phyloP scores from a whole-genome alignment of 441 rosid genomes.

The Erodium moschatum region DNA sequence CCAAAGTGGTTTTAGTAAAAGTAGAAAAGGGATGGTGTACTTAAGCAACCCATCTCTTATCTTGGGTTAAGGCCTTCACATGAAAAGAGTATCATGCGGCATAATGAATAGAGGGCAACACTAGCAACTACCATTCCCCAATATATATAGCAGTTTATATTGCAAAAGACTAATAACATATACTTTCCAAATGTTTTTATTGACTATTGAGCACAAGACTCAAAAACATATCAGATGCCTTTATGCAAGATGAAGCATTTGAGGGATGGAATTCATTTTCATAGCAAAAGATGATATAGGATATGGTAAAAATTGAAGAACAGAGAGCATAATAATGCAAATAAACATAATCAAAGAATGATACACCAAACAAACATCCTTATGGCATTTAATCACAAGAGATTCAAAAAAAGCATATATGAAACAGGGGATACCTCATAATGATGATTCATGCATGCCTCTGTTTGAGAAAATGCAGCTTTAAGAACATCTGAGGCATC shows the following conservation, averaged over 20 bases:
- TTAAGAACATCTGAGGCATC: slow-evolving; percentile 85
- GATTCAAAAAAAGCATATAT: slow-evolving; percentile 14
- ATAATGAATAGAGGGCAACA: too few relatives aligned
- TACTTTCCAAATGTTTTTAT: too few relatives aligned
- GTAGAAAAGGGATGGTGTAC: neutral
- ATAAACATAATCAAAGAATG: slow-evolving; percentile 9
- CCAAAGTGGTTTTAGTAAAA: neutral
- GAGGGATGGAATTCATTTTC: neutral
- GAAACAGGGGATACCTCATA: slow-evolving; percentile 57
- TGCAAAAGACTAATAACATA: too few relatives aligned
- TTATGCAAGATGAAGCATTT: neutral
- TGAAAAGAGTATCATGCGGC: too few relatives aligned
- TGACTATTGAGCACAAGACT: neutral
- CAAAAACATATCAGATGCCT: neutral
- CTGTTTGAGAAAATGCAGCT: slow-evolving; percentile 67
- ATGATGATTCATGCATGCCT: slow-evolving; percentile 60
- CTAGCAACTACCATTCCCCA: neutral
- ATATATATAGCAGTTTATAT: neutral
- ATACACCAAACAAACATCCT: neutral
- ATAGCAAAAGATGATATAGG: neutral
- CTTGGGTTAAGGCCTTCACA: neutral
- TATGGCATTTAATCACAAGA: neutral
- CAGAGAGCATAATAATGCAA: neutral
- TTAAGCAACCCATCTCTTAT: neutral
- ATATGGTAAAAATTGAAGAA: neutral